A percentile compares a stretch with the other conserved stretches of the same genome.
phyloP scores from a whole-genome alignment of 495 filamentous ascomycete species.

The Neurospora sp. region DNA sequence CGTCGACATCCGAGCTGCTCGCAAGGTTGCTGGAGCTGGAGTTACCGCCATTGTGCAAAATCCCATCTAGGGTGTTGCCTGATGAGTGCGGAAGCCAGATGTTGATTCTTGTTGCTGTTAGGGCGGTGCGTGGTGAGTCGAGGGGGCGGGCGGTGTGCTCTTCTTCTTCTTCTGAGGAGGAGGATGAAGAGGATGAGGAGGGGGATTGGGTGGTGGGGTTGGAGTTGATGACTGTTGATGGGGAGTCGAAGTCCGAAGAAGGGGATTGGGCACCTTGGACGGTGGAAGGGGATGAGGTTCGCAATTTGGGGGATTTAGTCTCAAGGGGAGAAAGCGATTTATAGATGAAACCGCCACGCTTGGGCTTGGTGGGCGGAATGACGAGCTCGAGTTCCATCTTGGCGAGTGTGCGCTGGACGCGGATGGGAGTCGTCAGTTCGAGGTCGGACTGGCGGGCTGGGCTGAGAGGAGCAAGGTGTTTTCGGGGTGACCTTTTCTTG shows the following conservation, averaged over 20 bases:
- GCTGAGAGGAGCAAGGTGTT: background rate
- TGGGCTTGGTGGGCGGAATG: background rate
- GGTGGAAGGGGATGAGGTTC: background rate
- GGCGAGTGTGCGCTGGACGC: background rate
- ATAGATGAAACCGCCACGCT: background rate
- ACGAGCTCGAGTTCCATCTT: background rate
- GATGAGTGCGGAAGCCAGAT: conserved; percentile 2
- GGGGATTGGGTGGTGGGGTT: conserved; percentile 3
- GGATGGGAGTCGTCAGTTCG: background rate
- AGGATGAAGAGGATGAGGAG: background rate
- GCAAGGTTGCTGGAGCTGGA: background rate
- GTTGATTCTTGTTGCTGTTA: conserved; percentile 9
- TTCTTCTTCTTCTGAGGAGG: conserved; percentile 11
- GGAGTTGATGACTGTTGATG: background rate
- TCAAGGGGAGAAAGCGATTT: background rate
- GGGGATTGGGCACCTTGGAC: background rate
- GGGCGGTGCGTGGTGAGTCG: background rate
- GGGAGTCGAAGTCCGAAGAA: background rate
- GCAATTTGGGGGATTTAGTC: background rate
- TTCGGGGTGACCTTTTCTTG: background rate
- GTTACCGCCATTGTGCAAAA: conserved; percentile 8
- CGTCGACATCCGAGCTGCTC: background rate
- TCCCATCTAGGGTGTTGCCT: conserved; percentile 25
- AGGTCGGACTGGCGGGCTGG: background rate
- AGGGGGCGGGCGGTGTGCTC: conserved; percentile 29